Percentiles rank a stretch among this genome's conserved stretches.
Conservation (phyloP, 441 rosid species). For the Euphorbia schlechtendalii region DNA sequence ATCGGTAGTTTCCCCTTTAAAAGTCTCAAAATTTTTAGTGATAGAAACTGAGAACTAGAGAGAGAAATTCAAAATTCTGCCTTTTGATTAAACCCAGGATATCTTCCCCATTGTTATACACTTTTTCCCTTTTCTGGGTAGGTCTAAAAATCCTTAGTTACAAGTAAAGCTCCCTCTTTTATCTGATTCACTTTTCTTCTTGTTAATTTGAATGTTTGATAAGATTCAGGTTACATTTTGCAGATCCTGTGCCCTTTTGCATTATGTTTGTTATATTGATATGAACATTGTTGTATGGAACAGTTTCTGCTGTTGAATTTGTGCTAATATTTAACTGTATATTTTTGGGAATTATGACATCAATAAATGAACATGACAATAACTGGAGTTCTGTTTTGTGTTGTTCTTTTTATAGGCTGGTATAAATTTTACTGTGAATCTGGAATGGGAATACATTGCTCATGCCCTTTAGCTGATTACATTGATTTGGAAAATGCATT, state of each 20-base stretch:
- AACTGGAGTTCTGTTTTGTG: conserved; percentile 12
- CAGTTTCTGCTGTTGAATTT: too few species aligned
- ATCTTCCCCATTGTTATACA: conserved; percentile 9
- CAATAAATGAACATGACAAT: not conserved
- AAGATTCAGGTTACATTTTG: not conserved
- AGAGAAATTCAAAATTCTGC: not conserved
- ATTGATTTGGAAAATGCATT: conserved; percentile 44
- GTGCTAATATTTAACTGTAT: not conserved
- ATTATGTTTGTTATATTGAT: not conserved
- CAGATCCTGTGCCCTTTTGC: not conserved
- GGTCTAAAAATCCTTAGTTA: conserved; percentile 14
- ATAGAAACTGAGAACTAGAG: not conserved
- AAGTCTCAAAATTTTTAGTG: not conserved
- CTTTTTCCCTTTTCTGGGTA: not conserved
- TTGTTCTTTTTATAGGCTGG: conserved; percentile 10
- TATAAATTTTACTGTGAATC: not conserved
- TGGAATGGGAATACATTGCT: conserved; percentile 51
- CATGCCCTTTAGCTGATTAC: conserved; percentile 45
- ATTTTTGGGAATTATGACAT: not conserved
- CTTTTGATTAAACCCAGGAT: conserved; percentile 9
- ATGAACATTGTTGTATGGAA: not conserved
- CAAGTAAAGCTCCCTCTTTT: conserved; percentile 24
- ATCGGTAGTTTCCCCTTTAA: conserved; percentile 1
- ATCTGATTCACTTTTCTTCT: not conserved
- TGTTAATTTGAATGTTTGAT: conserved; percentile 2